Evolutionary conservation across 2,329 filamentous ascomycete species (phyloP), one percentile per base, ranked within the genome.

Genomic region (Leptosphaerulina australis): DNA sequence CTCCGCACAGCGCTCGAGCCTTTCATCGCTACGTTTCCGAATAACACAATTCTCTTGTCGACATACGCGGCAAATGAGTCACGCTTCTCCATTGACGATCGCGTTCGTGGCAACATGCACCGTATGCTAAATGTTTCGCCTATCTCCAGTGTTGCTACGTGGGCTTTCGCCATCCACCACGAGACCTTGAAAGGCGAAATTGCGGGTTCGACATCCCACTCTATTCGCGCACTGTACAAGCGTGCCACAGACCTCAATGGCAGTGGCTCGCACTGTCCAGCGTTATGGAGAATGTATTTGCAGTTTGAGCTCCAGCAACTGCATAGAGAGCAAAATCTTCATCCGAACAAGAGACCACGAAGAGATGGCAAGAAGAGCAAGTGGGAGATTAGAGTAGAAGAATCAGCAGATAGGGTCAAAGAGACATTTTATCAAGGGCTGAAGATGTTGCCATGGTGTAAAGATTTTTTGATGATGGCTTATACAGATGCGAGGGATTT

Each of bases 11-110:
- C 86, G 10, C 74, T 96, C 0, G 73, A 77, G 4, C 73, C 77
- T 2, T 88, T 87, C 54, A 76, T 94, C 17, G 61, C 63, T 0
- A 67, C 75, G 5, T 96, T 91, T 67, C 90, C 91, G 0, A 77
- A 79, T 38, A 97, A 96, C 73, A 88, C 85, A 1, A 79, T 90
- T 5, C 87, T 97, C 54, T 79, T 95, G 1, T 78, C 82, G 1
- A 74, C 94, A 0, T 88, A 88, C 56, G 81, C 85, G n/a, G 88
- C 86, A 78, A 86, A 89, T 55, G 87, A 93, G 66, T 79, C 84
- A 2, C 83, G 86, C 6, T 83, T 90, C 33, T 82, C 86, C 18
- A 81, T 94, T 44, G 83, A 91, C 54, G 89, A 95, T 60, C 87
- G 90, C 14, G 83, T 95, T 15, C 84, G 88, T n/a, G 78, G 81